Evolutionary conservation across 306 rosid genomes (phyloP), one percentile per base, ranked within the genome.

Genomic region (Quercus bicolor): DNA sequence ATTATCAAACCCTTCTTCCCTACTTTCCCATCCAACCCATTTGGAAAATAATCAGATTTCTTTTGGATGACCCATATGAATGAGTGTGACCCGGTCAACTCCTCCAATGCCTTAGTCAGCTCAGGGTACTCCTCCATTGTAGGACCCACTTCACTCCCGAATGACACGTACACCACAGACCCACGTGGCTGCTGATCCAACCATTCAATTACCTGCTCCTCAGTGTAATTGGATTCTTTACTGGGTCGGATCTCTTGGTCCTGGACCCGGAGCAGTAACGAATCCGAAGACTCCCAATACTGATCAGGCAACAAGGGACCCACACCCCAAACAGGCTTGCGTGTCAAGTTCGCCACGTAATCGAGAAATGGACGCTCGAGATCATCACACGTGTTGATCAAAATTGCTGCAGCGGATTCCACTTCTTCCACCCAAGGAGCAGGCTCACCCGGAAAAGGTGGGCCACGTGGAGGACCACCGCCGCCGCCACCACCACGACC

Each of bases 321-420:
- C 26, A 92, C 89, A 13, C 89, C 92, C 91, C 91, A 92, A 1
- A 88, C 88, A 5, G 92, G 93, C 64, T 81, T 86, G 1, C 72
- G 61, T 1, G 79, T 65, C 11, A 80, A 78, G 12, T 61, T 43
- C 0, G 78, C 77, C 0, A 89, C 20, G 82, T 87, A 88, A 0
- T 83, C 71, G 1, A 92, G 62, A 40, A 92, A 90, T 0, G 86
- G 88, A 69, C 62, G 86, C 84, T 92, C 97, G 12, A 92, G 83
- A 59, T 87, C 95, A 1, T 90, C 87, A 78, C 95, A 90, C 80
- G 95, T 92, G 90, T 92, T 92, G 78, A 92, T 77, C 88, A 92
- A 60, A 74, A 85, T 19, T 0, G 85, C 92, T 3, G 77, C 61
- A 0, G 87, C 40, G 8, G 52, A 82, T 37, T 70, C 56, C 0